Evolutionary conservation across 495 filamentous ascomycete genomes (phyloP), one percentile per base, ranked within the genome.

Genomic region (Xylaria palmicola): DNA sequence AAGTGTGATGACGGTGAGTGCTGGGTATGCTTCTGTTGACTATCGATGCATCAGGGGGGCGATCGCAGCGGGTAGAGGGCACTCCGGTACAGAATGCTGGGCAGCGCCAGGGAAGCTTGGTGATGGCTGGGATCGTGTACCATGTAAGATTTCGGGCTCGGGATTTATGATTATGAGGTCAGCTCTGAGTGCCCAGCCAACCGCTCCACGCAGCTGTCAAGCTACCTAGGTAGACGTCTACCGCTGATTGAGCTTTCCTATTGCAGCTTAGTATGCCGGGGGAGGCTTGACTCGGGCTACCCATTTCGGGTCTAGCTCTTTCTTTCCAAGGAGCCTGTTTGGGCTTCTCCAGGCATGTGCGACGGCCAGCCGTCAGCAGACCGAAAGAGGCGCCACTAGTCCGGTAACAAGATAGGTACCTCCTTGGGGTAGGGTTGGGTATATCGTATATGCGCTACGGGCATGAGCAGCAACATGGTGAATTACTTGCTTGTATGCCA

Each of bases 181-280:
- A 60, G 44, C 36, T 59, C 57, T 48, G 47, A 34, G 37, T 36
- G 20, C 45, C 57, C 57, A 50, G 57, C 47, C 47, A 60, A 39
- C 53, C 53, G 44, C 51, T 17, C 55, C 32, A 20, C 47, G 4
- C 55, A 58, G 43, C 55, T 49, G 55, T 47, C 54, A 57, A 47
- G 24, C 27, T 47, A n/a, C n/a, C n/a, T n/a, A n/a, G n/a, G 48
- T 8, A 6, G 20, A 50, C 47, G 47, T 29, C 47, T 50, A 19
- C 26, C 29, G 47, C 47, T 9, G 27, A n/a, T 29, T 29, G 15
- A 32, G 27, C 37, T 37, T 48, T 50, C 37, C 48, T 53, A 39
- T 45, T 61, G 20, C 24, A 54, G 53, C n/a, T 44, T 56, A 56
- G 53, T 39, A 44, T 26, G 1, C 6, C 39, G 1, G 12, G 20